phyloP scores from a whole-genome alignment of 257 asterid species.

The Solanum gracilifrons region DNA sequence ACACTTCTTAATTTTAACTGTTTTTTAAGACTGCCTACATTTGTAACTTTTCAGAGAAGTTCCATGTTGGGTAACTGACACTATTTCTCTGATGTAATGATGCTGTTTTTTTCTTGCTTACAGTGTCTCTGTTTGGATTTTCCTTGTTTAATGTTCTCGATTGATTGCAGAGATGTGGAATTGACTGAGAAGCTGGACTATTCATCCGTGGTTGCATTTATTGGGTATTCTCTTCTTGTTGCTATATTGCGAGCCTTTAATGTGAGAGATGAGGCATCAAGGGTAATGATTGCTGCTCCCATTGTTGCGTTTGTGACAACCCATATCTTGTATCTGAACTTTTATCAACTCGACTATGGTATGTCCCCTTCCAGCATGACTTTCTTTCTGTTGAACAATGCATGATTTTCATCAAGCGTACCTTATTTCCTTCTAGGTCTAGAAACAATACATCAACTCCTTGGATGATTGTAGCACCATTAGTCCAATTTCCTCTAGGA shows the following conservation, averaged over 20 bases:
- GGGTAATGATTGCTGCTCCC: slow-evolving; percentile 71
- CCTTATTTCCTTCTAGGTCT: neutral
- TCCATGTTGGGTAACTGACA: neutral
- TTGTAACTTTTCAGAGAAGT: neutral
- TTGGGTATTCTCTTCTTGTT: slow-evolving; percentile 41
- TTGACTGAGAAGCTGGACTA: slow-evolving; percentile 67
- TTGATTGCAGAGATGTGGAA: slow-evolving; percentile 50
- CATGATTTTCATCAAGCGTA: neutral
- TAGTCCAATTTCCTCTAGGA: neutral
- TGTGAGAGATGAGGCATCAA: slow-evolving; percentile 39
- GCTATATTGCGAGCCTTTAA: slow-evolving; percentile 37
- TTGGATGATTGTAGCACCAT: neutral
- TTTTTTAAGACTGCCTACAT: neutral
- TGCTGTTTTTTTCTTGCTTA: neutral
- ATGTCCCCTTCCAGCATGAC: slow-evolving; percentile 13
- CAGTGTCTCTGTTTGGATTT: neutral
- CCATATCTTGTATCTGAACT: slow-evolving; percentile 47
- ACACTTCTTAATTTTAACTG: neutral
- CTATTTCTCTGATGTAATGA: neutral
- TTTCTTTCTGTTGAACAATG: neutral
- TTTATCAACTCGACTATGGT: slow-evolving; percentile 41
- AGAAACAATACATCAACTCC: neutral
- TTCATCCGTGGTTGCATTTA: slow-evolving; percentile 41
- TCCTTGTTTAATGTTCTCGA: neutral
- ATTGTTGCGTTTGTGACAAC: slow-evolving; percentile 37